Evolutionary conservation across 805 yeast genomes (phyloP), one percentile per base, ranked within the genome.

Genomic region (Lachancea fermentati): DNA sequence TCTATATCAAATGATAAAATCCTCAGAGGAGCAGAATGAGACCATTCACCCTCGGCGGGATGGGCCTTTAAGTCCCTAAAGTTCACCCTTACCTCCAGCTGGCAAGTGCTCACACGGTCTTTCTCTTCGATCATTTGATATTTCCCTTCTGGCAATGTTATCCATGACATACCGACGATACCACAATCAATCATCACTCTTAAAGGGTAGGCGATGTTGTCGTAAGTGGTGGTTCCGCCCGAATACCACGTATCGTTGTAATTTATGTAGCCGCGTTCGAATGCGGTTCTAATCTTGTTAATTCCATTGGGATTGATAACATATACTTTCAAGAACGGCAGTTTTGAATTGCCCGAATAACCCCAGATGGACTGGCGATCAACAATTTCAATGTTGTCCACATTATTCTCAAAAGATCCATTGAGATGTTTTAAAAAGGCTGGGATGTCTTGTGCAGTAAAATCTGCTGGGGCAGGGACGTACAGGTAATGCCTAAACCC

Each of bases 81-180:
- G 54, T 81, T 72, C 11, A 93, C 75, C 4, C 69, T 60, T 28
- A 89, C 79, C 66, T 93, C 98, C 19, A 89, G 62, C 62, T 93
- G 99, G 58, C 96, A 85, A 0, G 81, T 76, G 0, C 96, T 85
- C 6, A 80, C 72, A 46, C 65, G 69, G 9, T 61, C 51, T 2
- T 51, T 46, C 1, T 58, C 48, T 3, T 67, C 60, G 2, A 78
- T 70, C 47, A 79, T 36, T 1, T 57, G 52, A 60, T 89, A 94
- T 49, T 75, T 81, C 0, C 79, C 78, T 42, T 71, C 75, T 0
- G 97, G 97, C 18, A 91, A 71, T 0, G 96, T 84, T 19, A 94
- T 72, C 99, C 99, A 93, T 18, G 94, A 84, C 98, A 93, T 93
- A 30, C 99, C 94, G 1, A 91, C 83, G 45, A 91, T 86, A 36